Evolutionary conservation across 129 eudicot genomes (phyloP).

Genomic region (Flaveria ramosissima): DNA sequence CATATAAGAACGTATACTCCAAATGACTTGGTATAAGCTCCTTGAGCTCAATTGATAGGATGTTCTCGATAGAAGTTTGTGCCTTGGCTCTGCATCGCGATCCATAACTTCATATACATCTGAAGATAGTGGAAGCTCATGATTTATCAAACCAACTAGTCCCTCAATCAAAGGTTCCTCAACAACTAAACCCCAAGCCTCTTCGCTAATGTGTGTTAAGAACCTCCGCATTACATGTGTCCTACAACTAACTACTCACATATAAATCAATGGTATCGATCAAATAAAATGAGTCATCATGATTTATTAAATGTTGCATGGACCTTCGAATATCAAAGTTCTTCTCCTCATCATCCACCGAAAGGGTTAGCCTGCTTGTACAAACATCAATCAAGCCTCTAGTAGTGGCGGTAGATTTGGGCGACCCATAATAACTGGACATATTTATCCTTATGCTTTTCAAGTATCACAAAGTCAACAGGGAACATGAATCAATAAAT

Average conservation of each 20-base stretch:
- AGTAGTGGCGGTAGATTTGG: neutral
- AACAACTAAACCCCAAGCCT: neutral
- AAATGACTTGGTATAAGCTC: neutral
- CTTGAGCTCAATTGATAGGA: neutral
- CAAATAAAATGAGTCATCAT: neutral
- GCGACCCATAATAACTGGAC: neutral
- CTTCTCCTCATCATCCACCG: neutral
- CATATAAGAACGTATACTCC: neutral
- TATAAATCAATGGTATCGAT: too few species aligned
- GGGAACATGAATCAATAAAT: neutral
- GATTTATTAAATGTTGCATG: neutral
- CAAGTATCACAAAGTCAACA: conserved; percentile 6
- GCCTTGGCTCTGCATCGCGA: too few species aligned
- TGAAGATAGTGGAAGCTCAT: neutral
- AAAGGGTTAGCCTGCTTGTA: neutral
- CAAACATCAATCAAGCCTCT: conserved; percentile 1
- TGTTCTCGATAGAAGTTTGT: too few species aligned
- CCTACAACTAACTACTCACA: neutral
- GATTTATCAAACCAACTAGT: neutral
- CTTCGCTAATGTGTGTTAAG: neutral
- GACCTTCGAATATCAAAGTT: neutral
- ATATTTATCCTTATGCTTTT: neutral
- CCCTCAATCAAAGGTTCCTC: too few species aligned
- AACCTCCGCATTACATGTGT: neutral
- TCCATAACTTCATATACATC: neutral